These are phyloP conservation scores for Trichophyton mentagrophytes DNA, from an alignment of 2,329 filamentous ascomycete genomes.

Conservation along the genomic window DNA sequence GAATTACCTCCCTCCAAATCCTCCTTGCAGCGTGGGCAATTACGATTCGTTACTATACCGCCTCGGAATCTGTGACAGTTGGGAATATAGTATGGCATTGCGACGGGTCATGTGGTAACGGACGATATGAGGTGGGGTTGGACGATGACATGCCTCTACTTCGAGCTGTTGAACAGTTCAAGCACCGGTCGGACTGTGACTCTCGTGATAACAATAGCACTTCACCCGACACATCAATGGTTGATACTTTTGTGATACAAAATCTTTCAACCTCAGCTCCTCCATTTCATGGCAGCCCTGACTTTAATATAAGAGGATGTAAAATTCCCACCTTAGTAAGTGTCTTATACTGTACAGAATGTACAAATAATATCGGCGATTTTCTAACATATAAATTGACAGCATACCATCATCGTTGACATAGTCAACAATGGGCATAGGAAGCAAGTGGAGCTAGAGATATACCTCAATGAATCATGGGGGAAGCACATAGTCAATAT, in stretches of 20 bases:
- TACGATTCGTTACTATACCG: not conserved
- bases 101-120: not conserved
- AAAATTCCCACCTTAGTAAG: not conserved
- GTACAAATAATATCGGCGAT: not conserved
- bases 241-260: constrained; percentile 1
- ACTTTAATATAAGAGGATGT: not conserved
- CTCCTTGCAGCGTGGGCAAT: constrained; percentile 1
- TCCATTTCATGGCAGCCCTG: not conserved
- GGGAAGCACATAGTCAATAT: not conserved
- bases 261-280: not conserved
- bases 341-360: not conserved
- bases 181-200: not conserved
- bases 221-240: not conserved
- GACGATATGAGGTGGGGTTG: not conserved
- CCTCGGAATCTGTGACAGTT: not conserved
- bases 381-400: not conserved
- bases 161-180: not conserved
- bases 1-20: constrained; percentile 1
- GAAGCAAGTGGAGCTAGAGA: not conserved
- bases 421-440: not conserved
- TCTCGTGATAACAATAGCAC: not conserved
- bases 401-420: not conserved
- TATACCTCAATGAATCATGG: not conserved
- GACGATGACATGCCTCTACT: not conserved
- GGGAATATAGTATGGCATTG: not conserved